Evolutionary conservation across 495 filamentous ascomycete species (phyloP).

Genomic region (Penicillium dipodomyicola): DNA sequence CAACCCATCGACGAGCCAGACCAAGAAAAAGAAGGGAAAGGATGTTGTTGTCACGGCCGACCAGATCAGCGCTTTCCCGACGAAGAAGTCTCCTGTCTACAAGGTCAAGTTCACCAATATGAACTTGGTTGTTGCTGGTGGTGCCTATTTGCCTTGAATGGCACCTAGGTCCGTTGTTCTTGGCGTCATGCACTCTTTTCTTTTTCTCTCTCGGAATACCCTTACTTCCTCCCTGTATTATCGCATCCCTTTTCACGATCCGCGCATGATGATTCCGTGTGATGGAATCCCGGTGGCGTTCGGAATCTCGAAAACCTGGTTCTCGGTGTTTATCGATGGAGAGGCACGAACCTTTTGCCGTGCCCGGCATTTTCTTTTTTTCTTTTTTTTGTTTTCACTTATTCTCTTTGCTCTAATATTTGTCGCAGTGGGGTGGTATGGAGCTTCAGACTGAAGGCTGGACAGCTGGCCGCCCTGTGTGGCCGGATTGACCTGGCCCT

Average conservation of each 20-base stretch:
- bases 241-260: constrained; percentile 9
- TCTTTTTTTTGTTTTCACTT: neutral
- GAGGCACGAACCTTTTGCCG: neutral
- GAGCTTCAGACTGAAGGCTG: neutral
- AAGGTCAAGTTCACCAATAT: constrained; percentile 91
- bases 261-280: constrained; percentile 5
- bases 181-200: neutral
- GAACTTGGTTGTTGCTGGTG: constrained; percentile 86
- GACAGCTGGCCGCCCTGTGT: neutral
- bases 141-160: constrained; percentile 66
- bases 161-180: neutral
- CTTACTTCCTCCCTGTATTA: constrained; percentile 19
- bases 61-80: constrained; percentile 88
- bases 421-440: neutral
- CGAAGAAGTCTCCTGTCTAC: constrained; percentile 92
- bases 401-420: neutral
- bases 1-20: constrained; percentile 35
- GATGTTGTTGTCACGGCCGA: constrained; percentile 87
- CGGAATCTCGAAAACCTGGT: constrained; percentile 3
- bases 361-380: neutral
- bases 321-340: constrained; percentile 4
- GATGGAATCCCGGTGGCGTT: constrained; percentile 13
- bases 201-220: constrained; percentile 28
- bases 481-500: neutral
- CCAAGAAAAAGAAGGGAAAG: constrained; percentile 73